Evolutionary conservation across 345 rosid species (phyloP).

Genomic region (Alliaria petiolata): DNA sequence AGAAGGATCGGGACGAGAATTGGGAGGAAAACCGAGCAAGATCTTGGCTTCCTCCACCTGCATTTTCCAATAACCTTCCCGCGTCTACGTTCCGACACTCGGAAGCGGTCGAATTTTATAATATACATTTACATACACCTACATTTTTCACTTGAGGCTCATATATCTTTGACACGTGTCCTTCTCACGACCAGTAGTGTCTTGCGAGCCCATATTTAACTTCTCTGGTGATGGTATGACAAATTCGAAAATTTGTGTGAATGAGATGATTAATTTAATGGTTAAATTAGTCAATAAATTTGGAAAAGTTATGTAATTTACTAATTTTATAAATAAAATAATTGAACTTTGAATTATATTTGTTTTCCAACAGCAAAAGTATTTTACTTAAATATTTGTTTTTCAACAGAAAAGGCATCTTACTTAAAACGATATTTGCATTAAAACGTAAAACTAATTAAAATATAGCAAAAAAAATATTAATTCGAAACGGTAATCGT

Average conservation of each 20-base stretch:
- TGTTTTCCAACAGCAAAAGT: not conserved
- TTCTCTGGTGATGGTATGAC: too few species aligned
- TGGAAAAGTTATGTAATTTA: too few species aligned
- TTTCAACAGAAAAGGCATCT: too few species aligned
- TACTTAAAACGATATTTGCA: too few species aligned
- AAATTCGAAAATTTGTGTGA: too few species aligned
- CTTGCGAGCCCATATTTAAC: not conserved
- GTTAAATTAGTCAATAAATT: too few species aligned
- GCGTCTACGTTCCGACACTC: not conserved
- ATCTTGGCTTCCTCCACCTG: slow-evolving; percentile 71
- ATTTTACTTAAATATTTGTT: too few species aligned
- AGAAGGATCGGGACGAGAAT: slow-evolving; percentile 53
- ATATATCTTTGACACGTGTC: not conserved
- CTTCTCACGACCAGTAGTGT: not conserved
- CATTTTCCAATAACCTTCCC: too few species aligned
- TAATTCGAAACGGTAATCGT: not conserved
- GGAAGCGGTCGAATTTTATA: too few species aligned
- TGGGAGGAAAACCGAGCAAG: slow-evolving; percentile 69
- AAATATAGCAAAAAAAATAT: not conserved
- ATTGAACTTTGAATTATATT: not conserved
- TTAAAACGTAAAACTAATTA: too few species aligned
- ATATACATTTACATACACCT: not conserved
- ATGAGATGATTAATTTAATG: too few species aligned
- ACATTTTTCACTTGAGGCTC: not conserved
- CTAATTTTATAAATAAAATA: too few species aligned